These are phyloP conservation scores for Cadophora sp. DNA, from an alignment of 2,329 filamentous ascomycete species.

Conservation along the genomic window DNA sequence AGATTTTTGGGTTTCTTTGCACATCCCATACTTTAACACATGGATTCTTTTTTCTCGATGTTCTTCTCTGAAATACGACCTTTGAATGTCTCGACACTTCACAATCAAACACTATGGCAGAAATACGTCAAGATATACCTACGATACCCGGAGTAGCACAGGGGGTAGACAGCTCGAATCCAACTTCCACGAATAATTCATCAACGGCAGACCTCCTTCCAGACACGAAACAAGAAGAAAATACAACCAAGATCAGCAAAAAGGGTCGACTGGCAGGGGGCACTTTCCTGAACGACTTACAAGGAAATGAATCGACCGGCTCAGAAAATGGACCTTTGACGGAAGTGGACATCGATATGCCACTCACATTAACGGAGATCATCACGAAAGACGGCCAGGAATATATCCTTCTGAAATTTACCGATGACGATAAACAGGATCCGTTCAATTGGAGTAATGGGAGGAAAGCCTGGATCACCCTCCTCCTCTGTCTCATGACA, in stretches of 20 bases:
- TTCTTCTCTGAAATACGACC: neutral
- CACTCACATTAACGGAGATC: constrained; percentile 53
- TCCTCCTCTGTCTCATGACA: constrained; percentile 58
- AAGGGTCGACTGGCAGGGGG: constrained; percentile 50
- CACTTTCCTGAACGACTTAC: constrained; percentile 45
- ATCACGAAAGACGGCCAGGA: constrained; percentile 52
- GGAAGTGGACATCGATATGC: constrained; percentile 56
- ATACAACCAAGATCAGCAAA: constrained; percentile 20
- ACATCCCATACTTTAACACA: neutral
- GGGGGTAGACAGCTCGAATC: constrained; percentile 4
- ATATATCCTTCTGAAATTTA: constrained; percentile 55
- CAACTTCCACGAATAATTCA: constrained; percentile 14
- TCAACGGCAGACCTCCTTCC: constrained; percentile 23
- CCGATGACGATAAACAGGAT: constrained; percentile 54
- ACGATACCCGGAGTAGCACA: neutral
- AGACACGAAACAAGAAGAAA: constrained; percentile 34
- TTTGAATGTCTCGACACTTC: neutral
- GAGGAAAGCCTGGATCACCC: constrained; percentile 54
- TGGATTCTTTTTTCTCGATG: neutral
- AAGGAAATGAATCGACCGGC: constrained; percentile 45
- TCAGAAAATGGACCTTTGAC: constrained; percentile 45
- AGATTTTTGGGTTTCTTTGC: neutral
- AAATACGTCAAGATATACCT: constrained; percentile 6
- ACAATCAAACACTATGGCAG: neutral
- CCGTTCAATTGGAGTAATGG: constrained; percentile 58